phyloP scores from a whole-genome alignment of 768 basidiomycete species.

The Termitomyces titanicus region DNA sequence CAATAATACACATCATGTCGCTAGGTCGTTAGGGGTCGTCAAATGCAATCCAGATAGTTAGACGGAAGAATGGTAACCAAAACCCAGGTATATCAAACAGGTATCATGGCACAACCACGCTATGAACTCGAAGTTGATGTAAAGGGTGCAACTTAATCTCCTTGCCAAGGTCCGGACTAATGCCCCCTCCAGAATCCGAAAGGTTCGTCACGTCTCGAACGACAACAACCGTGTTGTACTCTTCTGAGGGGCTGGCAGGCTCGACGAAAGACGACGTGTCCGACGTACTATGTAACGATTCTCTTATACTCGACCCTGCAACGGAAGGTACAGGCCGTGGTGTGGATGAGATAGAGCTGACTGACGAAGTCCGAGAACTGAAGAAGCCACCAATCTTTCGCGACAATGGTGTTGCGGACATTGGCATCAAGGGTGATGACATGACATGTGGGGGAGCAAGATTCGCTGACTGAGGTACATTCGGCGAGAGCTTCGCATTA shows the following conservation, averaged over 20 bases:
- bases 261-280: conserved; percentile 57
- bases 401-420: conserved; percentile 42
- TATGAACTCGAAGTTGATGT: neutral
- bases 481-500: conserved; percentile 19
- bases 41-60: neutral
- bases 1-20: neutral
- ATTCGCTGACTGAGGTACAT: conserved; percentile 22
- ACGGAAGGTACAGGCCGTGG: conserved; percentile 28
- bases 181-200: conserved; percentile 18
- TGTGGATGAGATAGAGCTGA: conserved; percentile 18
- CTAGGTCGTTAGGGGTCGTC: neutral
- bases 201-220: conserved; percentile 27
- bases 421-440: conserved; percentile 26
- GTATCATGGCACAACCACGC: neutral
- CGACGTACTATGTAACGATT: conserved; percentile 49
- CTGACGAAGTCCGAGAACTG: conserved; percentile 37
- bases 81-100: neutral
- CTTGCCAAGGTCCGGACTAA: conserved; percentile 15
- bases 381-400: conserved; percentile 75
- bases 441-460: conserved; percentile 24
- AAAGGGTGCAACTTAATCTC: conserved; percentile 7
- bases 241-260: conserved; percentile 52
- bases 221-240: conserved; percentile 27
- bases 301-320: conserved; percentile 21
- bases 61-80: neutral